Evolutionary conservation across 768 basidiomycete species (phyloP), one percentile per base, ranked within the genome.

Genomic region (Rhodotorula paludigena): DNA sequence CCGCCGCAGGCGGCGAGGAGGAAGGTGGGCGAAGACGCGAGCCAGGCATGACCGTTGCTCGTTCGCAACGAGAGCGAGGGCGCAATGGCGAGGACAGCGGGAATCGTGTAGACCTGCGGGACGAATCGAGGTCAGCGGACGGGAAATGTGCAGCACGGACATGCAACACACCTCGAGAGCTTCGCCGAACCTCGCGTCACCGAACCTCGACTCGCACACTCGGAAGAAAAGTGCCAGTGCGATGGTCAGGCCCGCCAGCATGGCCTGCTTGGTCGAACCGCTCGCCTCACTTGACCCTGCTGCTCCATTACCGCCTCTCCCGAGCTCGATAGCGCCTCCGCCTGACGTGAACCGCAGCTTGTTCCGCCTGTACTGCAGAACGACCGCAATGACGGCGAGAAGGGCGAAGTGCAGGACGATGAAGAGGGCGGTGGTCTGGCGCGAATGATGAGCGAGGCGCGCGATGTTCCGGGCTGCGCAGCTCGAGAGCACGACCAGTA

Each of bases 151-250:
- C 33, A 11, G 9, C 45, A 42, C 5, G 41, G 23, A 20, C 18
- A n/a, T 10, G 38, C 36, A 28, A 38, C 60, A 56, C 44, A 68
- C 66, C 49, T 68, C 60, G 44, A 68, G 48, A 15, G 60, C 60
- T n/a, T 68, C 56, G 11, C 49, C 32, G 42, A 68, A 20, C 48
- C 66, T 25, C 2, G 21, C 5, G 12, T 62, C 49, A 18, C 57
- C 57, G 2, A 35, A 7, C 23, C 60, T 33, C 33, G 56, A 9
- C 35, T 57, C 57, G 60, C 60, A 68, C 20, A 68, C 12, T 39
- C 65, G 49, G 47, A 66, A 33, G 28, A 28, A 32, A 32, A 66
- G 7, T 20, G 39, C 35, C n/a, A 61, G 23, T 2, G 60, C 65
- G 21, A 39, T 36, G 11, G 35, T 39, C 7, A 35, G 47, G 28